Evolutionary conservation across 805 yeast genomes (phyloP).

Genomic region (Starmerella stigmatis): DNA sequence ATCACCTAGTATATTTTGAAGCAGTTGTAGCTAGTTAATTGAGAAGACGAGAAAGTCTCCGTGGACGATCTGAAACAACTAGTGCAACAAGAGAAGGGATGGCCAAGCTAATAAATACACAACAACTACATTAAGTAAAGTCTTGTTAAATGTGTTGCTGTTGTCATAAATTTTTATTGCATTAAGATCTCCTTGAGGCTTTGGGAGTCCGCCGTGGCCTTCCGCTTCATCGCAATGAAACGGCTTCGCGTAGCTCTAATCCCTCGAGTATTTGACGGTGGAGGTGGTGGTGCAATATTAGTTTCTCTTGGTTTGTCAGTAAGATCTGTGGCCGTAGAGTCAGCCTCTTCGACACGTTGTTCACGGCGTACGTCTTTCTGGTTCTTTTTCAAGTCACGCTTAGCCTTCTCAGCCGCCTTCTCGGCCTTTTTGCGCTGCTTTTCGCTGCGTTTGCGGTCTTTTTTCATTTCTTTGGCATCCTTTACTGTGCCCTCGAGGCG

Average conservation of each 20-base stretch:
- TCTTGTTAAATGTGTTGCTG: too few species aligned
- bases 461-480: constrained; percentile 25
- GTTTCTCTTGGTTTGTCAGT: too few species aligned
- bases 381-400: neutral
- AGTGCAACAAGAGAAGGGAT: too few species aligned
- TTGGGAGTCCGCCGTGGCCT: constrained; percentile 80
- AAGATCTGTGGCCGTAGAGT: too few species aligned
- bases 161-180: constrained; percentile 31
- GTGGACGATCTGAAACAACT: too few species aligned
- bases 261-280: constrained; percentile 31
- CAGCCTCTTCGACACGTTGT: too few species aligned
- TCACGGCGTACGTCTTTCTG: too few species aligned
- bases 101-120: too few species aligned
- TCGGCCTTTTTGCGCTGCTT: constrained; percentile 10
- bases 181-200: constrained; percentile 88
- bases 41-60: too few species aligned
- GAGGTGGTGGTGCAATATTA: neutral
- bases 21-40: constrained; percentile 2
- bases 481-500: constrained; percentile 36
- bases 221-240: constrained; percentile 83
- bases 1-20: too few species aligned
- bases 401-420: neutral
- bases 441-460: constrained; percentile 19
- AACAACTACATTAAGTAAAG: too few species aligned
- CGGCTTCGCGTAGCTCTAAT: constrained; percentile 67